Percentiles rank a stretch among this genome's conserved stretches.
These are phyloP conservation scores for Candida railenensis DNA, from an alignment of 805 yeast genomes.

Conservation along the genomic window DNA sequence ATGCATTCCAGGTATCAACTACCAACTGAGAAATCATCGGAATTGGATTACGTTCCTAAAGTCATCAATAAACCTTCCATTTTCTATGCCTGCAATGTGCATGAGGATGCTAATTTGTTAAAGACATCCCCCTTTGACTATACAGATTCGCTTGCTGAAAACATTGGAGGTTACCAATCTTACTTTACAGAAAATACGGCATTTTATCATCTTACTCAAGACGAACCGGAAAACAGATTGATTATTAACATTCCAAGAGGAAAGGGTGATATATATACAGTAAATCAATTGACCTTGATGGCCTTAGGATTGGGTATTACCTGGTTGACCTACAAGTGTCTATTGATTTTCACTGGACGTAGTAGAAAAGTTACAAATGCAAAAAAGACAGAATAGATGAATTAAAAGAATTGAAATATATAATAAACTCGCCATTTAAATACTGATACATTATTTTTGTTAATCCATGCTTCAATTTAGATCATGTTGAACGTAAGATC, in stretches of 20 bases:
- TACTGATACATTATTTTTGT: too few relatives aligned
- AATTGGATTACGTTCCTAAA: slow-evolving; percentile 10
- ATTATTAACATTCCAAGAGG: slow-evolving; percentile 2
- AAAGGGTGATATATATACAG: background rate
- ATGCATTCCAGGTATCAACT: slow-evolving; percentile 41
- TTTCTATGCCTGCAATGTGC: slow-evolving; percentile 38
- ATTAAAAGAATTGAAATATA: too few relatives aligned
- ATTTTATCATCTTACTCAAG: slow-evolving; percentile 29
- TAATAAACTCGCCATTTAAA: too few relatives aligned
- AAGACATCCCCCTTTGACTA: slow-evolving; percentile 37
- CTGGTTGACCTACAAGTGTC: slow-evolving; percentile 3
- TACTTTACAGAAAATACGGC: slow-evolving; percentile 41
- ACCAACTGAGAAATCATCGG: slow-evolving; percentile 18
- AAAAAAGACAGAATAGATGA: slow-evolving; percentile 4
- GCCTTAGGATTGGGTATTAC: slow-evolving; percentile 1
- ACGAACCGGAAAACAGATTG: background rate
- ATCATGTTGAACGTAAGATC: background rate
- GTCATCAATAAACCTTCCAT: slow-evolving; percentile 23
- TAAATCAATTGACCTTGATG: background rate
- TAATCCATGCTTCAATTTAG: too few relatives aligned
- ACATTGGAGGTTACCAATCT: slow-evolving; percentile 31
- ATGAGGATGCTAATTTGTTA: slow-evolving; percentile 24
- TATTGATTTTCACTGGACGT: background rate
- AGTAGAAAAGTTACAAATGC: background rate
- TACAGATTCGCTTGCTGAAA: slow-evolving; percentile 7